Evolutionary conservation across 768 basidiomycete genomes (phyloP).

Genomic region (Naematelia encephala): DNA sequence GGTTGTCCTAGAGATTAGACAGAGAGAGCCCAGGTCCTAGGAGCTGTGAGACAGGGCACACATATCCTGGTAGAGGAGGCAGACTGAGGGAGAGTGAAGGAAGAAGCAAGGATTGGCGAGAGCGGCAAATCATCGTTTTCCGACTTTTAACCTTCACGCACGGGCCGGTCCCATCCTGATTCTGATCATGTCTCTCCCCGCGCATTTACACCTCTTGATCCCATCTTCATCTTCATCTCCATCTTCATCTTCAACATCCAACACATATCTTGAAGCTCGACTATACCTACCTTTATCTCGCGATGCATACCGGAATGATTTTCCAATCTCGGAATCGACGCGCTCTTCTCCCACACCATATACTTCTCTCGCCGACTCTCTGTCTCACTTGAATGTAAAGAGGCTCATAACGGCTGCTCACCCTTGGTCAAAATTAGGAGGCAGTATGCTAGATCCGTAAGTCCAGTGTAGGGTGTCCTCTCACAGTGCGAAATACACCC

Average conservation of each 20-base stretch:
- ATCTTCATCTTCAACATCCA: conserved; percentile 20
- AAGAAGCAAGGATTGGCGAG: too few relatives aligned
- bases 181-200: conserved; percentile 14
- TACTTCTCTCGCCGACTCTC: neutral
- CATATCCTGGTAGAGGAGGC: too few relatives aligned
- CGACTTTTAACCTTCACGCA: too few relatives aligned
- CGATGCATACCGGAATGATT: neutral
- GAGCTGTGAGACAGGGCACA: too few relatives aligned
- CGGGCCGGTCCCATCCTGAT: too few relatives aligned
- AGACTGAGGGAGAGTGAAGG: too few relatives aligned
- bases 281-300: conserved; percentile 26
- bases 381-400: conserved; percentile 4
- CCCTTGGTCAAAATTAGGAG: conserved; percentile 39
- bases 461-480: too few relatives aligned
- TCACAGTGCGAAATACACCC: too few relatives aligned
- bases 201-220: conserved; percentile 29
- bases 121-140: too few relatives aligned
- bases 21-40: too few relatives aligned
- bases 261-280: conserved; percentile 30
- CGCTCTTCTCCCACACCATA: neutral
- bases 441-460: conserved; percentile 39
- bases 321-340: neutral
- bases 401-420: conserved; percentile 34
- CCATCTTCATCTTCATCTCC: conserved; percentile 27
- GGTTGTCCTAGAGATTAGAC: too few relatives aligned